Percentiles rank a stretch among this genome's conserved stretches.
Conservation (phyloP, 306 rosid species). For the Dryas drummondii region DNA sequence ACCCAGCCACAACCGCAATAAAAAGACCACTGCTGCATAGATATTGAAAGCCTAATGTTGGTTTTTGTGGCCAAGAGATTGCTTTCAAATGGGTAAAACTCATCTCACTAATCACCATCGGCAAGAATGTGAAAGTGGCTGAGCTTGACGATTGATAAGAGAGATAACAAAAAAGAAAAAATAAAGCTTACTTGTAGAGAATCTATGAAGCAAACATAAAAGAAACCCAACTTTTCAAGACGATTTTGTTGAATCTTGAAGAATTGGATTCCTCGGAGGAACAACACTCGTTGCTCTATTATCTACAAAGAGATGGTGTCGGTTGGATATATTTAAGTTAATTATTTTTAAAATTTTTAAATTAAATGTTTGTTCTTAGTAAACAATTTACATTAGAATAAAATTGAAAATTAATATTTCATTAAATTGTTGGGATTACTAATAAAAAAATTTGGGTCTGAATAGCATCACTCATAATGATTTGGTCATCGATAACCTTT, state of each 20-base stretch:
- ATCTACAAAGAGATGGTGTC: conserved; percentile 23
- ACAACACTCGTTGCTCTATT: conserved; percentile 35
- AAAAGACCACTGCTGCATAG: neutral
- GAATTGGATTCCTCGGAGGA: conserved; percentile 23
- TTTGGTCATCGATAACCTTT: too few relatives aligned
- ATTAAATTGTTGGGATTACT: too few relatives aligned
- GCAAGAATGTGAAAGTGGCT: conserved; percentile 16
- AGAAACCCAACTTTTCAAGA: neutral
- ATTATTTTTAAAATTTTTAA: too few relatives aligned
- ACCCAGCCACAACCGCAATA: conserved; percentile 15
- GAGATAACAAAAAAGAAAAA: neutral
- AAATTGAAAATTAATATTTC: too few relatives aligned
- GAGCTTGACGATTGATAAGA: conserved; percentile 6
- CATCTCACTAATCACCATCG: conserved; percentile 23
- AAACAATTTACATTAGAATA: too few relatives aligned
- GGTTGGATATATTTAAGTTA: too few relatives aligned
- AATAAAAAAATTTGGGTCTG: too few relatives aligned
- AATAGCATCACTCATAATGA: too few relatives aligned
- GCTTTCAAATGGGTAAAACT: neutral
- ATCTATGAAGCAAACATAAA: conserved; percentile 25
- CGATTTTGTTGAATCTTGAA: conserved; percentile 31
- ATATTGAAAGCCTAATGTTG: neutral
- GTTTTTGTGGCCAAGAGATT: too few relatives aligned
- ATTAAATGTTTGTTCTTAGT: too few relatives aligned
- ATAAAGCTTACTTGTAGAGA: conserved; percentile 21